Percentiles rank a stretch among this genome's conserved stretches.
Conservation (phyloP, 2,329 filamentous ascomycete genomes). For the Sporothrix schenckii region DNA sequence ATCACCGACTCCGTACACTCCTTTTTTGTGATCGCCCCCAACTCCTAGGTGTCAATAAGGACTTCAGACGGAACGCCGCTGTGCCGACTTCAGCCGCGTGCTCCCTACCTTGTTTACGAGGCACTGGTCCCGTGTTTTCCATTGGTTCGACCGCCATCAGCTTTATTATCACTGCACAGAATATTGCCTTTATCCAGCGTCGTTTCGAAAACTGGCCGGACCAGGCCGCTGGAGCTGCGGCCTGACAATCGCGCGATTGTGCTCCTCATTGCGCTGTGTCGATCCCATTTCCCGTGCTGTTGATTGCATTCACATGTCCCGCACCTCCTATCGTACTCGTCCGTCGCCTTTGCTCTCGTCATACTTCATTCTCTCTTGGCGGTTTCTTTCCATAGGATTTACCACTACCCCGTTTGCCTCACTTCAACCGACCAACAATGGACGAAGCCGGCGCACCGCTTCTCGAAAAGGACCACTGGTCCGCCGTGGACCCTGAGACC, state of each 20-base stretch:
- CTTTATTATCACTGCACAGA: neutral
- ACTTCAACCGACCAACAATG: neutral
- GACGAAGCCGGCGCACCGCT: conserved; percentile 15
- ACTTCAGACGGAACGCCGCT: neutral
- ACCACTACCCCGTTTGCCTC: neutral
- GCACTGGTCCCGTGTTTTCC: neutral
- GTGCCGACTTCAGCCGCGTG: conserved; percentile 13
- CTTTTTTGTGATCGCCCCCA: too few relatives aligned
- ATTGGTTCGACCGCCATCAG: neutral
- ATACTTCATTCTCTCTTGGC: neutral
- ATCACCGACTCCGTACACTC: neutral
- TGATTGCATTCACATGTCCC: neutral
- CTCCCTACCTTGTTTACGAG: neutral
- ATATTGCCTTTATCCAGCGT: neutral
- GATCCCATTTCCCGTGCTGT: conserved; percentile 10
- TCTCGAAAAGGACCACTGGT: conserved; percentile 27
- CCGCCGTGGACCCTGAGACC: neutral
- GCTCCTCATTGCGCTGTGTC: neutral
- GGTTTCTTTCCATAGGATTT: neutral
- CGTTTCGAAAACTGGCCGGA: neutral
- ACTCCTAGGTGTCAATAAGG: too few relatives aligned
- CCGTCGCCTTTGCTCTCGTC: neutral
- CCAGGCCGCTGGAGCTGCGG: conserved; percentile 11
- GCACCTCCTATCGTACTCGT: neutral
- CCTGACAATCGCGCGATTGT: neutral